These are phyloP conservation scores for Taiozyma onychis DNA, from an alignment of 1,139 yeast species.

Conservation along the genomic window DNA sequence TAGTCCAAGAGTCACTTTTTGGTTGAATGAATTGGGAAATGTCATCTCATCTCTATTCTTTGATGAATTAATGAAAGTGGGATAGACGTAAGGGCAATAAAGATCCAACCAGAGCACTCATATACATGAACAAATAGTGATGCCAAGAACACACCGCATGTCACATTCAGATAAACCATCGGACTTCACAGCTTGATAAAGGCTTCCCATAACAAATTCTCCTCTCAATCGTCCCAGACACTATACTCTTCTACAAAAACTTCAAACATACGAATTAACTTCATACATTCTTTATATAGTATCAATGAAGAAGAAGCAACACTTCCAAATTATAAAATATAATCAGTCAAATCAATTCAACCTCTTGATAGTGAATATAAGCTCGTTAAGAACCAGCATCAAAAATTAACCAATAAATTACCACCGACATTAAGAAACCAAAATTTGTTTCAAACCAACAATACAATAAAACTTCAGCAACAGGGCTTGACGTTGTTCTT, in stretches of 20 bases:
- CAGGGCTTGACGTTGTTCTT: not conserved
- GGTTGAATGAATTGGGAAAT: too few species aligned
- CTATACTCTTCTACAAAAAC: not conserved
- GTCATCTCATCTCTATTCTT: too few species aligned
- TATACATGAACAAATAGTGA: too few species aligned
- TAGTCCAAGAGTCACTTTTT: too few species aligned
- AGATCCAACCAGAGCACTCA: too few species aligned
- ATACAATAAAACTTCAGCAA: not conserved
- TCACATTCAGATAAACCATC: too few species aligned
- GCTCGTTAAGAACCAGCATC: constrained; percentile 11
- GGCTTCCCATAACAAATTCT: too few species aligned
- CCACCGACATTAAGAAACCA: not conserved
- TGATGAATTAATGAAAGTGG: too few species aligned
- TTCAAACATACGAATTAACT: constrained; percentile 5
- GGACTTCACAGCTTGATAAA: too few species aligned
- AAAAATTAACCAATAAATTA: constrained; percentile 1
- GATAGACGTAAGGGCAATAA: too few species aligned
- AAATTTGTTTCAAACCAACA: not conserved
- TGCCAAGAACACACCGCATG: too few species aligned
- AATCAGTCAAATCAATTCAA: constrained; percentile 2
- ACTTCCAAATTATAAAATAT: not conserved
- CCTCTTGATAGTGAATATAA: not conserved
- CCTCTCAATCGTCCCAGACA: too few species aligned
- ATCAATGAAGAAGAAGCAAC: constrained; percentile 4
- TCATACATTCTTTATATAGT: constrained; percentile 6